Evolutionary conservation across 1,284 basidiomycete species (phyloP), one percentile per base, ranked within the genome.

Genomic region (Gomphus bonarii): DNA sequence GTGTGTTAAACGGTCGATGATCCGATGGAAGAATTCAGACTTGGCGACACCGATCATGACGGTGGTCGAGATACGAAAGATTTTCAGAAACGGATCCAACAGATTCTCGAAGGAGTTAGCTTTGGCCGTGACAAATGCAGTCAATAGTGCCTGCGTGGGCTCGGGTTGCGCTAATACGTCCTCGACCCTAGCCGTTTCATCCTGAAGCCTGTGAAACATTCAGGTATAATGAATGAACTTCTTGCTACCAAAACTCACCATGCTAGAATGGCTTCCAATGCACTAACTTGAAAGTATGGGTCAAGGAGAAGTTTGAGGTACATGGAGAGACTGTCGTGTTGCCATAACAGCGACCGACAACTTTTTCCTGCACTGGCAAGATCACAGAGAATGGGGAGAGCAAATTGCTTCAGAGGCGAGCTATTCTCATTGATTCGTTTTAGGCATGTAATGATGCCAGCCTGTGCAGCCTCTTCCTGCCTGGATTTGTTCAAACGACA

Each of bases 401-500:
- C 95, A 65, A 98, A 98, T 66, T 98, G 95, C 69, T 93, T 95
- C 63, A 98, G 77, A 0, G 92, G 95, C 16, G 93, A 95, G 60
- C 82, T 88, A 11, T 84, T 88, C 65, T 86, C 80, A 59, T 95
- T 91, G 50, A 97, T 86, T 3, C 84, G 82, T 68, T 93, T 89
- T 42, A 99, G 78, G 62, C 91, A 83, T 1, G 95, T 92, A 30
- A 99, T 87, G 60, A 97, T 91, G 12, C 94, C 95, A 3, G 92
- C 92, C 65, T 94, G 87, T 0, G 95, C 94, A 4, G 95, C 94
- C 70, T 98, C 95, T 71, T 98, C 95, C 70, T 98, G 95, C 57
- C 94, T 77, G 1, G 84, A 81, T 70, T 95, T 95, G 71, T 93
- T 95, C 58, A 97, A 75, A n/a, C 92, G 82, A 67, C 93, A 95